phyloP scores from a whole-genome alignment of 352 stramenopile species.

The Elongisporangium senticosum region DNA sequence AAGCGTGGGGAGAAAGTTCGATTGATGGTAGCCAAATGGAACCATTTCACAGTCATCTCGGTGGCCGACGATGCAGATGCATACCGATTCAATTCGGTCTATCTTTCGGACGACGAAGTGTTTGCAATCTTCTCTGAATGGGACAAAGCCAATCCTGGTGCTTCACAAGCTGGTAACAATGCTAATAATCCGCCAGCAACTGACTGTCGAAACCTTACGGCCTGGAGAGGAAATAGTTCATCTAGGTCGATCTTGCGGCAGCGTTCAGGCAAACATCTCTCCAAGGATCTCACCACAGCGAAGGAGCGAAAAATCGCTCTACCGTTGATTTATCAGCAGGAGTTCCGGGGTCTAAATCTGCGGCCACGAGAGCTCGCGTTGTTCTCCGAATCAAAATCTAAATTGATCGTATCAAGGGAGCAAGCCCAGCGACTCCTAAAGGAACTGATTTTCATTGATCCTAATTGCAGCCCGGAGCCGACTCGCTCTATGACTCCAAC shows the following conservation, averaged over 20 bases:
- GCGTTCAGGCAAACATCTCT: conserved; percentile 2
- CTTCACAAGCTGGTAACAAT: not conserved
- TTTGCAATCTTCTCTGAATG: conserved; percentile 9
- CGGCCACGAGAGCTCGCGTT: conserved; percentile 26
- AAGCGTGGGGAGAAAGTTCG: conserved; percentile 50
- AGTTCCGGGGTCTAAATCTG: conserved; percentile 38
- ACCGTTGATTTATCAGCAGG: conserved; percentile 24
- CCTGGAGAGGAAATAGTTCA: conserved; percentile 16
- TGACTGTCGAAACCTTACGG: conserved; percentile 4
- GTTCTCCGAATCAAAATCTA: conserved; percentile 31
- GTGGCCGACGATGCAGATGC: conserved; percentile 20
- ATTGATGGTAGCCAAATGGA: conserved; percentile 50
- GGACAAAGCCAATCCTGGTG: not conserved
- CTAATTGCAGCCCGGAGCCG: not conserved
- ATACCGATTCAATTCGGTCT: conserved; percentile 45
- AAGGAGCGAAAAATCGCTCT: conserved; percentile 10
- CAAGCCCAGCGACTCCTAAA: conserved; percentile 41
- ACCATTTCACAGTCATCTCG: conserved; percentile 44
- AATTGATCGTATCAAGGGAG: conserved; percentile 30
- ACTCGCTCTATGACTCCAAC: not conserved
- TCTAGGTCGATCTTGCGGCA: conserved; percentile 18
- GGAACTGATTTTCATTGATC: conserved; percentile 38
- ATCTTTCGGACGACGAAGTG: conserved; percentile 55
- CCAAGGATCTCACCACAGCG: not conserved
- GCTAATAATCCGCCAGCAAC: conserved; percentile 1